These are phyloP conservation scores for Edaphochlamys debaryana DNA, from an alignment of 139 green algal genomes.

Conservation along the genomic window DNA sequence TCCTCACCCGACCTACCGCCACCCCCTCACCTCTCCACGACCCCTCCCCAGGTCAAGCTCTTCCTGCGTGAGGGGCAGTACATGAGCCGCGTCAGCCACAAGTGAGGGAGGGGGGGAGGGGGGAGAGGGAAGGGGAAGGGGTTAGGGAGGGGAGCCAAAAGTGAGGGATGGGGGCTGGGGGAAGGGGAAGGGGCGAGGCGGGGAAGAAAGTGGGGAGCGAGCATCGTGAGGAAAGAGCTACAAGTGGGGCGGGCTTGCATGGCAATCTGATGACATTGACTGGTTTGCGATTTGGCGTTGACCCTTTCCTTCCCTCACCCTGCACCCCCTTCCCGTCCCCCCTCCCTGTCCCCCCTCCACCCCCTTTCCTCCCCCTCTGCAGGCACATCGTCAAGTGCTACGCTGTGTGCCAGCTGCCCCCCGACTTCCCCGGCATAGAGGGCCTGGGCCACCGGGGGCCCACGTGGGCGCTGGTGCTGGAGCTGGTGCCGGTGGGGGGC, in stretches of 20 bases:
- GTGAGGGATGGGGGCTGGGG: too few relatives aligned
- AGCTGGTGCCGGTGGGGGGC: conserved; percentile 16
- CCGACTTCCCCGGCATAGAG: conserved; percentile 34
- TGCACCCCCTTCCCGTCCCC: background rate
- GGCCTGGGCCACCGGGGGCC: conserved; percentile 3
- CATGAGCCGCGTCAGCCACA: conserved; percentile 30
- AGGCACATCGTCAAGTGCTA: conserved; percentile 36
- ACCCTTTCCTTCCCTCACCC: background rate
- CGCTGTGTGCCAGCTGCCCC: conserved; percentile 27
- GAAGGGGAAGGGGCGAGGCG: too few relatives aligned
- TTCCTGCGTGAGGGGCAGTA: conserved; percentile 35
- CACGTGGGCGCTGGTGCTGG: conserved; percentile 35
- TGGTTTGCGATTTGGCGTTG: too few relatives aligned
- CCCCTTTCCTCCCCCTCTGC: background rate
- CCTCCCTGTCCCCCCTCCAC: background rate
- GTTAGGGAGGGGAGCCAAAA: too few relatives aligned
- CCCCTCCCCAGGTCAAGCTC: background rate
- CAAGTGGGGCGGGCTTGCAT: too few relatives aligned
- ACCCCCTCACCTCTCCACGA: background rate
- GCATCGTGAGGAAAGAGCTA: too few relatives aligned
- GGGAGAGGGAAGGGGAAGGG: too few relatives aligned
- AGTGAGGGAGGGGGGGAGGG: background rate
- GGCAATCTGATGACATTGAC: too few relatives aligned
- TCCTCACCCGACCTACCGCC: too few relatives aligned
- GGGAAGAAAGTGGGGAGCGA: too few relatives aligned